Percentiles rank a stretch among this genome's conserved stretches.
Conservation (phyloP, 2,329 filamentous ascomycete species). For the Pseudogymnoascus sp. region DNA sequence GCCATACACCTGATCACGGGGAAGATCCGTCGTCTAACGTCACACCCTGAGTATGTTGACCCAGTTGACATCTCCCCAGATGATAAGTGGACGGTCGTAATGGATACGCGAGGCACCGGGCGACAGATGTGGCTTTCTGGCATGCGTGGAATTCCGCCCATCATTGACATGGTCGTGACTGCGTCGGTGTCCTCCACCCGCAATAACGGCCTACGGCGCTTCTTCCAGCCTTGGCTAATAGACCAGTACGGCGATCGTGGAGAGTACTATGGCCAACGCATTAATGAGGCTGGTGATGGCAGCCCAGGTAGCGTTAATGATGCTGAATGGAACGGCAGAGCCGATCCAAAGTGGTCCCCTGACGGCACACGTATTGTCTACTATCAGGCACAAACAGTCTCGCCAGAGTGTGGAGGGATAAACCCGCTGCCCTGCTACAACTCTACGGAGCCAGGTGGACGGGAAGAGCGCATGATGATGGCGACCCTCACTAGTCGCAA, state of each 20-base stretch:
- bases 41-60: constrained; percentile 37
- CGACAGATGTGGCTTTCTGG: constrained; percentile 35
- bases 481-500: constrained; percentile 30
- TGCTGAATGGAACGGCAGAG: constrained; percentile 39
- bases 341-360: constrained; percentile 35
- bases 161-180: constrained; percentile 24
- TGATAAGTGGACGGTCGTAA: constrained; percentile 34
- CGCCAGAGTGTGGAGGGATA: constrained; percentile 35
- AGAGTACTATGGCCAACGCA: constrained; percentile 35
- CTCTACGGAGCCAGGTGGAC: constrained; percentile 32
- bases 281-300: constrained; percentile 33
- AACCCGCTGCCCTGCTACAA: constrained; percentile 36
- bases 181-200: constrained; percentile 30
- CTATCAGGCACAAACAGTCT: constrained; percentile 32
- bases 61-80: constrained; percentile 36
- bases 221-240: constrained; percentile 39
- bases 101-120: constrained; percentile 36
- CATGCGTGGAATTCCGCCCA: constrained; percentile 29
- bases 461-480: constrained; percentile 35
- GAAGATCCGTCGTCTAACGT: constrained; percentile 34
- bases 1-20: constrained; percentile 35
- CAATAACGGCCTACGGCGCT: constrained; percentile 38
- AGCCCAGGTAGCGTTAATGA: constrained; percentile 34
- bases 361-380: constrained; percentile 38
- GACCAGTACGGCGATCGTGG: constrained; percentile 38